phyloP scores from a whole-genome alignment of 768 basidiomycete genomes.

The Pleurotus tuoliensis region DNA sequence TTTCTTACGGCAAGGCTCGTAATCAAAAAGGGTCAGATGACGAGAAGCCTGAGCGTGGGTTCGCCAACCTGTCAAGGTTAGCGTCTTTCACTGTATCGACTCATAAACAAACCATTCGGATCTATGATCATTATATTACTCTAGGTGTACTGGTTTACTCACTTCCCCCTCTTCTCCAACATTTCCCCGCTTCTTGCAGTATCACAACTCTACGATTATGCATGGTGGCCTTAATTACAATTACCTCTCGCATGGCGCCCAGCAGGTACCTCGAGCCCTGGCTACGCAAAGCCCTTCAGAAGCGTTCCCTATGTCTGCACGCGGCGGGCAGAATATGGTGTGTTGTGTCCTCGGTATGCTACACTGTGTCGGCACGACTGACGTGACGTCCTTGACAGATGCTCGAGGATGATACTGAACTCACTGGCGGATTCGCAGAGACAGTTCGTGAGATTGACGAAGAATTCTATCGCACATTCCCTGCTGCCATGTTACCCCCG shows the following conservation, averaged over 20 bases:
- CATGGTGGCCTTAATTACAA: too few relatives aligned
- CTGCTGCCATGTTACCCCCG: background rate
- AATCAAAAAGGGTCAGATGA: conserved; percentile 9
- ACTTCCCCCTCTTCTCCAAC: background rate
- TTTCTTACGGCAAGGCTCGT: conserved; percentile 2
- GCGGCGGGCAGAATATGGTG: background rate
- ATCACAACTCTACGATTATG: background rate
- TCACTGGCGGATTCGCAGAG: conserved; percentile 1
- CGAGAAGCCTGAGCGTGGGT: conserved; percentile 8
- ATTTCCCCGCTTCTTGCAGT: background rate
- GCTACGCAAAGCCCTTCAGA: conserved; percentile 1
- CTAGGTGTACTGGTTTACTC: background rate
- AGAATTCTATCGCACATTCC: conserved; percentile 2
- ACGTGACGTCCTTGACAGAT: background rate
- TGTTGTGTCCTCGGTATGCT: background rate
- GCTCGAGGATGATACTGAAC: background rate
- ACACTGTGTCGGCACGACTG: background rate
- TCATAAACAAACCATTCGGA: conserved; percentile 1
- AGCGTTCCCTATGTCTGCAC: background rate
- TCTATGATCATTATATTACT: conserved; percentile 7
- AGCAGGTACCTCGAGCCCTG: conserved; percentile 1
- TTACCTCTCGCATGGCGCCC: conserved; percentile 1
- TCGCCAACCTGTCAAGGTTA: conserved; percentile 5
- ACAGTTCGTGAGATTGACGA: conserved; percentile 1
- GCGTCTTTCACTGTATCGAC: background rate